Evolutionary conservation across 768 basidiomycete species (phyloP).

Genomic region (Thelephora ganbajun): DNA sequence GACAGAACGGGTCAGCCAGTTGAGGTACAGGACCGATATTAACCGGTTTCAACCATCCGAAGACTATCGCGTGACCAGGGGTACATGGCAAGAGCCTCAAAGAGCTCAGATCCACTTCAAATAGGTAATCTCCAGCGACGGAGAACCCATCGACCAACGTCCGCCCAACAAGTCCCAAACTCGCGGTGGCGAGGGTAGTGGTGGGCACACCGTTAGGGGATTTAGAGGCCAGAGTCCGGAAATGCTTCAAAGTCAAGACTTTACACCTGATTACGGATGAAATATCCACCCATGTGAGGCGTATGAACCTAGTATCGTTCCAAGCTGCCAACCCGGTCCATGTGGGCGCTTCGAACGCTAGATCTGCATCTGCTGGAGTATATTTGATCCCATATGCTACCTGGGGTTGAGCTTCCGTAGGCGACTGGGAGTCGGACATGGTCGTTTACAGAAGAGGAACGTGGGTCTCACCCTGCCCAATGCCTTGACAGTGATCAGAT

Average conservation of each 20-base stretch:
- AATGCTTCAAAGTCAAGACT: conserved; percentile 40
- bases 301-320: background rate
- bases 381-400: too few relatives aligned
- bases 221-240: conserved; percentile 31
- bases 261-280: conserved; percentile 45
- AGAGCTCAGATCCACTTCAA: conserved; percentile 42
- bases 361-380: background rate
- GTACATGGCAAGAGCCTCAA: conserved; percentile 41
- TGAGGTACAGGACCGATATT: conserved; percentile 15
- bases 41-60: conserved; percentile 55
- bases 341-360: background rate
- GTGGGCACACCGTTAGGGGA: conserved; percentile 33
- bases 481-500: too few relatives aligned
- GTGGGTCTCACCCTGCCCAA: too few relatives aligned
- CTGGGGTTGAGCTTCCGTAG: too few relatives aligned
- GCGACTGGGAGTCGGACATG: too few relatives aligned
- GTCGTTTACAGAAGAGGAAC: too few relatives aligned
- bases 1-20: conserved; percentile 38
- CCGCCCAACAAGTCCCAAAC: conserved; percentile 38
- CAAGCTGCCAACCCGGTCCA: background rate
- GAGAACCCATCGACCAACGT: conserved; percentile 33
- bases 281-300: conserved; percentile 41
- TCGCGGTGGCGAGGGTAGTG: conserved; percentile 29
- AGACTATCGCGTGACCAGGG: conserved; percentile 42
- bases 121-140: conserved; percentile 43